Evolutionary conservation across 1,284 basidiomycete species (phyloP), one percentile per base, ranked within the genome.

Genomic region (Schizophyllum amplum): DNA sequence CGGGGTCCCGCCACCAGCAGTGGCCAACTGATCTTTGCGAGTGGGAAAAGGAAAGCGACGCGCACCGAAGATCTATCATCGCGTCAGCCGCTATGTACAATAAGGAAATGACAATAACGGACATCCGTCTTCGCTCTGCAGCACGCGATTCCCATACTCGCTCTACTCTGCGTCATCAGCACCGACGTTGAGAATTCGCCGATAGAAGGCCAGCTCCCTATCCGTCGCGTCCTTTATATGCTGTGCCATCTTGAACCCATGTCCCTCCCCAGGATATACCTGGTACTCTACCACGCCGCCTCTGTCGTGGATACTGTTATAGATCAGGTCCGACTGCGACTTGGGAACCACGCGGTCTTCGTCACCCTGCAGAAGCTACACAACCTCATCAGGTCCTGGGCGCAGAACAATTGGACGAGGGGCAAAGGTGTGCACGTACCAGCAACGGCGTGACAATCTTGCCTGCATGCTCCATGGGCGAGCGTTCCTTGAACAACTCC

Each of bases 331-430:
- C 0, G 82, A 74, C 64, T 84, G 82, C 13, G 70, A 72, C 49
- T 78, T 76, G 0, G 82, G 83, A 2, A 87, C 84, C 1, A 85
- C 79, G 47, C 67, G 70, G 61, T 86, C 84, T 0, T 70, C 64
- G 2, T 73, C 69, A 6, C 85, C 84, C 63, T 86, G 83, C 3
- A 82, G 64, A 53, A 82, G 71, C 80, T 83, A 58, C 23, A 42
- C 33, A 25, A 59, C 47, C 5, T 55, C 4, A 26, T 27, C 4
- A 17, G 50, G 13, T 51, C 17, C 58, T 47, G 17, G 56, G 55
- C 50, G 47, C 9, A 42, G 46, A 42, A 53, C 55, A 20, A 21
- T 20, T 24, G 54, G 51, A 20, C 47, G 42, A 33, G 17, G 47
- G 21, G 4, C n/a, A 7, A 46, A 42, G 4, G n/a, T n/a, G n/a